These are phyloP conservation scores for Leccinum imitatum DNA, from an alignment of 768 basidiomycete species.

Conservation along the genomic window DNA sequence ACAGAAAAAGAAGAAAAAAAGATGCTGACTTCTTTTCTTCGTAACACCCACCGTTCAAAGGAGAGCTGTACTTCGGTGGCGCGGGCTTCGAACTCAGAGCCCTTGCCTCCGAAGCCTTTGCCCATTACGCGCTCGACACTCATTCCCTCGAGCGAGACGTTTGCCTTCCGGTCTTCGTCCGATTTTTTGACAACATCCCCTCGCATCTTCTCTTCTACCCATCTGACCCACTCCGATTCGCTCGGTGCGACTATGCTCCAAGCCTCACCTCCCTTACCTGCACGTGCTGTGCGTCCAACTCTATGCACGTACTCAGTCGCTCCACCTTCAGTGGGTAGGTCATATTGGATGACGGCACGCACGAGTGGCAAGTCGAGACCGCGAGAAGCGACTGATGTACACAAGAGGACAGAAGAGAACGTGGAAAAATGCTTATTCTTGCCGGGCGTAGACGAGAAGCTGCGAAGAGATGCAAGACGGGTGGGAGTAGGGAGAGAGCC, in stretches of 20 bases:
- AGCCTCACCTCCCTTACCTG: slow-evolving; percentile 92
- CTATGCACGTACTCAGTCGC: slow-evolving; percentile 96
- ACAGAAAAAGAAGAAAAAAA: neutral
- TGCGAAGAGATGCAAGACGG: slow-evolving; percentile 79
- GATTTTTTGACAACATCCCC: slow-evolving; percentile 38
- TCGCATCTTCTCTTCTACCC: slow-evolving; percentile 84
- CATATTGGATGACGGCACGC: slow-evolving; percentile 92
- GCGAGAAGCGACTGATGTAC: slow-evolving; percentile 98
- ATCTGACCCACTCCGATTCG: slow-evolving; percentile 86
- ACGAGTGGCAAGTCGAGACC: slow-evolving; percentile 96
- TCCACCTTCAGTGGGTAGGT: slow-evolving; percentile 96
- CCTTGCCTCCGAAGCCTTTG: slow-evolving; percentile 84
- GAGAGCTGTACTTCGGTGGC: slow-evolving; percentile 96
- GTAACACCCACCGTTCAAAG: slow-evolving; percentile 92
- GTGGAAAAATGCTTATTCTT: slow-evolving; percentile 33
- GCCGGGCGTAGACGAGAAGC: slow-evolving; percentile 57
- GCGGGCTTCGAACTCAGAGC: slow-evolving; percentile 76
- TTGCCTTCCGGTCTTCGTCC: slow-evolving; percentile 34
- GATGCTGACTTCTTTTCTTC: slow-evolving; percentile 59
- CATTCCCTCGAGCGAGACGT: slow-evolving; percentile 55
- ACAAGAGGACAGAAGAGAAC: slow-evolving; percentile 75
- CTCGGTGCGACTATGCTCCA: slow-evolving; percentile 90
- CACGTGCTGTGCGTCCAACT: slow-evolving; percentile 95
- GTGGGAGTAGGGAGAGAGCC: slow-evolving; percentile 83
- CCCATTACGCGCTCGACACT: slow-evolving; percentile 69